phyloP scores from a whole-genome alignment of 495 filamentous ascomycete genomes.

The Aspergillus leporis region DNA sequence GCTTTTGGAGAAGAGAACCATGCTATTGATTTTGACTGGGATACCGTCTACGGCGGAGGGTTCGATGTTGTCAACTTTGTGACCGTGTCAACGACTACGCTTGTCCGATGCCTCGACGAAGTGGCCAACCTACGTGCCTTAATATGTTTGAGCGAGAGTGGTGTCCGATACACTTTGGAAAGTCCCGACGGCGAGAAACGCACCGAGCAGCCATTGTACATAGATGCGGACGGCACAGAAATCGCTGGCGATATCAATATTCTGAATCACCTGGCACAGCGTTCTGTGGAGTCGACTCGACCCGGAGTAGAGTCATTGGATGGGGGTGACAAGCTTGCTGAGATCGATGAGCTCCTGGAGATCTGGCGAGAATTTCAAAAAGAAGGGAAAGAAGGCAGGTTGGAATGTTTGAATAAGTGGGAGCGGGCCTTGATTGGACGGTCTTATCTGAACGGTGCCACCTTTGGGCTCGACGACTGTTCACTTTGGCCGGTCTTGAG shows the following conservation, averaged over 20 bases:
- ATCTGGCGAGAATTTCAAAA: constrained; percentile 33
- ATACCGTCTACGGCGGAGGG: constrained; percentile 71
- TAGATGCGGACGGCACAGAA: constrained; percentile 27
- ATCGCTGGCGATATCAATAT: constrained; percentile 39
- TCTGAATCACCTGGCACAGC: constrained; percentile 31
- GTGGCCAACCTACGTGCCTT: constrained; percentile 60
- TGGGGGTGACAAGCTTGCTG: constrained; percentile 32
- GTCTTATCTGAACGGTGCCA: constrained; percentile 57
- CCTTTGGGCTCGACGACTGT: constrained; percentile 66
- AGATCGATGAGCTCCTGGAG: constrained; percentile 33
- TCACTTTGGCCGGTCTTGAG: constrained; percentile 70
- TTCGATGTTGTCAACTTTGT: constrained; percentile 85
- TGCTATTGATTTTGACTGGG: constrained; percentile 74
- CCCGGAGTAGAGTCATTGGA: constrained; percentile 34
- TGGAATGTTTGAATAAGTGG: constrained; percentile 44
- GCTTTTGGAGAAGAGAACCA: constrained; percentile 90
- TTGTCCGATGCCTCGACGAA: constrained; percentile 53
- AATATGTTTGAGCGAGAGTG: constrained; percentile 59
- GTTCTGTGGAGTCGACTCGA: constrained; percentile 23
- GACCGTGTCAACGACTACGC: constrained; percentile 48
- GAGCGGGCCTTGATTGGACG: constrained; percentile 46
- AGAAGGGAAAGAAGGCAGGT: constrained; percentile 14
- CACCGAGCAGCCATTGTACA: constrained; percentile 27
- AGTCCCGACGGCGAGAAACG: neutral
- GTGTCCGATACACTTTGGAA: constrained; percentile 49